phyloP scores from a whole-genome alignment of 1,139 yeast genomes.

The Yamadazyma spencermartinsiae region DNA sequence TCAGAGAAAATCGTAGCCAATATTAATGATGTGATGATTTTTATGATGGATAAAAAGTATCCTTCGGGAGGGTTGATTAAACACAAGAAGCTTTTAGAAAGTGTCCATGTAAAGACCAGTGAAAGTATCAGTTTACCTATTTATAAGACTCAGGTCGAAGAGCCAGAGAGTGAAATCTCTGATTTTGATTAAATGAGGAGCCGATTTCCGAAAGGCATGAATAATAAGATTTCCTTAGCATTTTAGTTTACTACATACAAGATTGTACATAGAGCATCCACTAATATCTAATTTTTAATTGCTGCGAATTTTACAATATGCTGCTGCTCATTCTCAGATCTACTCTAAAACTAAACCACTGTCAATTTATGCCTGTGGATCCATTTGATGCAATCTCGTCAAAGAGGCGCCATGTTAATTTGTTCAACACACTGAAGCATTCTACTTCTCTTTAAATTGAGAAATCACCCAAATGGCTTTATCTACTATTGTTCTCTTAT shows the following conservation, averaged over 20 bases:
- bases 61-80: slow-evolving; percentile 63
- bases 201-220: background rate
- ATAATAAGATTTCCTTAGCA: slow-evolving; percentile 1
- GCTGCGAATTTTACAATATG: too few relatives aligned
- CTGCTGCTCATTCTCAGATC: too few relatives aligned
- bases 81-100: slow-evolving; percentile 42
- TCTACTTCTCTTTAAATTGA: too few relatives aligned
- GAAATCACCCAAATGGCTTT: background rate
- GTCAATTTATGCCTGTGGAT: too few relatives aligned
- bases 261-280: too few relatives aligned
- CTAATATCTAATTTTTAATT: too few relatives aligned
- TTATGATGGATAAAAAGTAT: slow-evolving; percentile 46
- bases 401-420: too few relatives aligned
- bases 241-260: too few relatives aligned
- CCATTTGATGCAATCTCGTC: too few relatives aligned
- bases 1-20: slow-evolving; percentile 48
- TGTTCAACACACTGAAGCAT: too few relatives aligned
- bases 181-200: slow-evolving; percentile 2
- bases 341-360: too few relatives aligned
- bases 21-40: slow-evolving; percentile 54
- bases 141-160: slow-evolving; percentile 13
- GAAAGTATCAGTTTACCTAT: slow-evolving; percentile 62
- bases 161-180: slow-evolving; percentile 5
- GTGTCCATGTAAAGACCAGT: slow-evolving; percentile 59
- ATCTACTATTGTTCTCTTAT: background rate